A percentile compares a stretch with the other conserved stretches of the same genome.
phyloP scores from a whole-genome alignment of 2,329 filamentous ascomycete species.

The Neopestalotiopsis sp. region DNA sequence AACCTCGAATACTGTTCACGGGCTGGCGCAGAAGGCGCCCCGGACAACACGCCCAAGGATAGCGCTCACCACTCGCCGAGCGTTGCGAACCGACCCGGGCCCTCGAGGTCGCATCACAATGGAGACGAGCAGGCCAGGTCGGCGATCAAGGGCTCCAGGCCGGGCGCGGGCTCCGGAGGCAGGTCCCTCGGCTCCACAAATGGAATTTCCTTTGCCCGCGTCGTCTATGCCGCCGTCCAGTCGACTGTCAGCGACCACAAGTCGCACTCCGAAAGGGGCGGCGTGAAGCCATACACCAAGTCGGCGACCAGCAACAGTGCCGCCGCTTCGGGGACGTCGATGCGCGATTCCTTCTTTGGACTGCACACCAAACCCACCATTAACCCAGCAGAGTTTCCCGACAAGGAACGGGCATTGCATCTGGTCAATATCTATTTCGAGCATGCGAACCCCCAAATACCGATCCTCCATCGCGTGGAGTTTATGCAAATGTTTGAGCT shows the following conservation, averaged over 20 bases:
- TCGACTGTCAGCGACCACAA: constrained; percentile 68
- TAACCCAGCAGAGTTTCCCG: constrained; percentile 83
- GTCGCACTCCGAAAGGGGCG: constrained; percentile 70
- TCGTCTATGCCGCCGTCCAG: constrained; percentile 93
- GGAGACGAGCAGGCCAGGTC: constrained; percentile 60
- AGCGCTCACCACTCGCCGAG: constrained; percentile 39
- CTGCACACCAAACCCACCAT: constrained; percentile 90
- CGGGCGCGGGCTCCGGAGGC: constrained; percentile 69
- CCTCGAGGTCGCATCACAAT: constrained; percentile 39
- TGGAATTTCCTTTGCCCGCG: constrained; percentile 91
- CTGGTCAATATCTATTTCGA: constrained; percentile 90
- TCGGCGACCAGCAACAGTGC: constrained; percentile 49
- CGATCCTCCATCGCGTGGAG: constrained; percentile 85
- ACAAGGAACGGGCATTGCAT: constrained; percentile 72
- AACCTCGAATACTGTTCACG: constrained; percentile 70
- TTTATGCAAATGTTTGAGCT: constrained; percentile 89
- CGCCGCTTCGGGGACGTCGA: constrained; percentile 71
- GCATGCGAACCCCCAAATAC: constrained; percentile 94
- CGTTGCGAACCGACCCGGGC: constrained; percentile 35
- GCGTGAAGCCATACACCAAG: constrained; percentile 62
- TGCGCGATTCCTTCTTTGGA: constrained; percentile 97
- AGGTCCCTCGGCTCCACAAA: constrained; percentile 84
- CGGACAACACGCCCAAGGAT: constrained; percentile 41
- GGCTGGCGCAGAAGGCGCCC: constrained; percentile 43
- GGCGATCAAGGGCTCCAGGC: constrained; percentile 33